Conservation (phyloP, 2,329 filamentous ascomycete genomes). For the Davidsoniella neocaledoniae region DNA sequence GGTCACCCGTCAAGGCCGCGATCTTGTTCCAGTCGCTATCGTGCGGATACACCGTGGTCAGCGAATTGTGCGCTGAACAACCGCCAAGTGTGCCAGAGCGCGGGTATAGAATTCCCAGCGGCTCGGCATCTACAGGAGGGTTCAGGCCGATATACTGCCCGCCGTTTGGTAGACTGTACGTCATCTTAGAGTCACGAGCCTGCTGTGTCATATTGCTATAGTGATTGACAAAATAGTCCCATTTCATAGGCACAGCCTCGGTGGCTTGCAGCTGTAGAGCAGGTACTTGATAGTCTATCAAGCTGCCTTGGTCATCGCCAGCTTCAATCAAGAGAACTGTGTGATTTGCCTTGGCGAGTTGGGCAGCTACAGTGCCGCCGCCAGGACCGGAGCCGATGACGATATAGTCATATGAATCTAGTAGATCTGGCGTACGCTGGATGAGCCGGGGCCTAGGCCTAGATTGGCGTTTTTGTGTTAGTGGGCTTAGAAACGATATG, state of each 20-base stretch:
- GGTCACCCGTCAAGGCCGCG: constrained; percentile 25
- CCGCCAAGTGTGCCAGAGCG: constrained; percentile 23
- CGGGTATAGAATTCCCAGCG: constrained; percentile 25
- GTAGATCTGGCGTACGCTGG: not conserved
- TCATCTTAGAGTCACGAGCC: constrained; percentile 33
- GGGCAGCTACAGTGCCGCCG: constrained; percentile 35
- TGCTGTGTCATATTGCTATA: constrained; percentile 24
- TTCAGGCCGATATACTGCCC: constrained; percentile 16
- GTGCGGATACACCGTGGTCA: constrained; percentile 18
- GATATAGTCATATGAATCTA: constrained; percentile 35
- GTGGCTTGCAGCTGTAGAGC: constrained; percentile 16
- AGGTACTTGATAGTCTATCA: constrained; percentile 16
- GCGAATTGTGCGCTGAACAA: constrained; percentile 20
- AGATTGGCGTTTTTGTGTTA: too few species aligned
- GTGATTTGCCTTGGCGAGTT: constrained; percentile 37
- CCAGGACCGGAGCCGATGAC: constrained; percentile 41
- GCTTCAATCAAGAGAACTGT: constrained; percentile 42
- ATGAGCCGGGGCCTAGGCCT: too few species aligned
- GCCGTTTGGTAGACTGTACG: constrained; percentile 22
- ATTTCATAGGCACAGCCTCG: constrained; percentile 20
- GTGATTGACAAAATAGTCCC: constrained; percentile 47
- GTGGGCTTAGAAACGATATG: too few species aligned
- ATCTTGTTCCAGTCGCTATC: constrained; percentile 24
- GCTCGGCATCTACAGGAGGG: constrained; percentile 19
- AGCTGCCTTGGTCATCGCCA: constrained; percentile 33